A percentile compares a stretch with the other conserved stretches of the same genome.
Conservation (phyloP, 2,329 filamentous ascomycete species). For the Diaporthe longicolla region DNA sequence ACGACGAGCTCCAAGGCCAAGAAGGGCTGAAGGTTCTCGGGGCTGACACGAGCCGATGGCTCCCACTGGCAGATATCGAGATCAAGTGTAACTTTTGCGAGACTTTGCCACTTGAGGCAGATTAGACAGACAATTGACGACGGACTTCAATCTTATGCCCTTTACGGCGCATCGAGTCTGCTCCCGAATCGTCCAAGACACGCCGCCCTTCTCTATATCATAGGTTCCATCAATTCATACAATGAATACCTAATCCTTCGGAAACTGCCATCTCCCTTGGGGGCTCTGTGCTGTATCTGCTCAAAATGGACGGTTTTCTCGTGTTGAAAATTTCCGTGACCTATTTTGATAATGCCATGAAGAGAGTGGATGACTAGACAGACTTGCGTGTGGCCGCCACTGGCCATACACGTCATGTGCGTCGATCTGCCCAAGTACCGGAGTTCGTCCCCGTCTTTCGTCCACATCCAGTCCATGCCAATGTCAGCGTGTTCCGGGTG, state of each 20-base stretch:
- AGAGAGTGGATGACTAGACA: background rate
- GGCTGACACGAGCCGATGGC: no score
- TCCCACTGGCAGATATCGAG: no score
- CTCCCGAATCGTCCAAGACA: background rate
- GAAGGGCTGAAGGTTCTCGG: background rate
- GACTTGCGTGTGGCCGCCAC: background rate
- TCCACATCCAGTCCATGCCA: no score
- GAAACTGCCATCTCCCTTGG: background rate
- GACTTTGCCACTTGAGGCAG: no score
- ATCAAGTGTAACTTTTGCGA: no score
- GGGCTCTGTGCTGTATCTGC: background rate
- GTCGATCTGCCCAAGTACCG: no score
- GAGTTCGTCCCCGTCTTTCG: no score
- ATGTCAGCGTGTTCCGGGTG: no score
- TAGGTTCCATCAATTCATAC: background rate
- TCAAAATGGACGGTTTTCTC: background rate
- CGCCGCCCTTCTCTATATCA: background rate
- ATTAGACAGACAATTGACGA: no score
- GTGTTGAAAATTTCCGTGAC: background rate
- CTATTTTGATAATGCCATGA: background rate
- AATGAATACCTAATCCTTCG: no score
- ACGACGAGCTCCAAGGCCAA: conserved; percentile 42
- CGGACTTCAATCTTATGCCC: no score
- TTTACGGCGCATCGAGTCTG: no score
- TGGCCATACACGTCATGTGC: background rate